Evolutionary conservation across 306 rosid genomes (phyloP).

Genomic region (Vicia villosa): DNA sequence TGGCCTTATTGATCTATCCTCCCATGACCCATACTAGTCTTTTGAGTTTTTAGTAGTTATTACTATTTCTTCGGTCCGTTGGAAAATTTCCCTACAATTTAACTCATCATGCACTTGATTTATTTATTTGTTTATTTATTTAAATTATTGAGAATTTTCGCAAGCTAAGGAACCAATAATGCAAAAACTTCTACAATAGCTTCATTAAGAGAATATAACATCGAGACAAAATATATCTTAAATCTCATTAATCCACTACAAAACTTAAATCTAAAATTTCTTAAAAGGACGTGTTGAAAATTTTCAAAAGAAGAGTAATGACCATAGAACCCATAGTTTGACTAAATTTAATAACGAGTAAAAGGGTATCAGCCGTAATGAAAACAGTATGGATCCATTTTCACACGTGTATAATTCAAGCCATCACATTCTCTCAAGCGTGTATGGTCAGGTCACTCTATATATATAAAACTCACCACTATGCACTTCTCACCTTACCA

Average conservation of each 20-base stretch:
- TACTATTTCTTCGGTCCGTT: too few relatives aligned
- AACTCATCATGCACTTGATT: neutral
- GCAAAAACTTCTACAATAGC: neutral
- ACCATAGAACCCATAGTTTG: slow-evolving; percentile 48
- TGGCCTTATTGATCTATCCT: too few relatives aligned
- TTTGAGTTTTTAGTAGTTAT: too few relatives aligned
- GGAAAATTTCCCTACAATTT: too few relatives aligned
- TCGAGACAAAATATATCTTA: neutral
- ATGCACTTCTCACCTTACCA: slow-evolving; percentile 17
- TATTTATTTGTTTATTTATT: neutral
- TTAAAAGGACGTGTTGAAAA: neutral
- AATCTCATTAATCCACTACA: slow-evolving; percentile 1
- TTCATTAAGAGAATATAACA: neutral
- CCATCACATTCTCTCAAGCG: slow-evolving; percentile 24
- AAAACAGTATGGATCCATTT: slow-evolving; percentile 20
- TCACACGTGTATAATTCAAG: slow-evolving; percentile 40
- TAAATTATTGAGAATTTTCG: neutral
- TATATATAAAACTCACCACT: neutral
- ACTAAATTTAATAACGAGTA: slow-evolving; percentile 33
- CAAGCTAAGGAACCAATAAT: neutral
- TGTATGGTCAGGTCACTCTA: slow-evolving; percentile 13
- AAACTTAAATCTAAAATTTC: neutral
- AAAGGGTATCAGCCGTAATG: slow-evolving; percentile 34
- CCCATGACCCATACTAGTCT: too few relatives aligned
- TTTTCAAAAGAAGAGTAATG: neutral